Conservation (phyloP, 164 flowering plant genomes). For the Umbellularia californica region DNA sequence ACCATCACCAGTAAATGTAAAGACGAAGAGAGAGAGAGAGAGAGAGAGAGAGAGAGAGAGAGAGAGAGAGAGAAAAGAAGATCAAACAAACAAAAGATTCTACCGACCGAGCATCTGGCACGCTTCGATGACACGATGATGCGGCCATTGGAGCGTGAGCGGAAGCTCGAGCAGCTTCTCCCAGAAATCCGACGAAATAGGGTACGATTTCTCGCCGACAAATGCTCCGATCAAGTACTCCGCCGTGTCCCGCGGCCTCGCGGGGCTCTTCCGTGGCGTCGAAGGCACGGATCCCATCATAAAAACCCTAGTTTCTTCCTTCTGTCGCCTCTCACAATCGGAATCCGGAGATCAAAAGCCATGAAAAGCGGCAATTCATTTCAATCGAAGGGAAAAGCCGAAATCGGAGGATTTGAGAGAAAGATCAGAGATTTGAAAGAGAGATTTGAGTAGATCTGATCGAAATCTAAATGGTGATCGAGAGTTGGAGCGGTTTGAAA, state of each 20-base stretch:
- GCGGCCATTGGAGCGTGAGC: slow-evolving; percentile 63
- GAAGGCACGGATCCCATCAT: slow-evolving; percentile 85
- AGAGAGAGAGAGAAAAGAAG: neutral
- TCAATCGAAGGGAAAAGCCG: neutral
- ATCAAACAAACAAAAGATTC: neutral
- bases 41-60: too few relatives aligned
- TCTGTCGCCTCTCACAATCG: neutral
- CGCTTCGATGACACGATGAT: slow-evolving; percentile 55
- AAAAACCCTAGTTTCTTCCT: neutral
- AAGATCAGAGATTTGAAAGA: too few relatives aligned
- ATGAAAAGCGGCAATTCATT: slow-evolving; percentile 1
- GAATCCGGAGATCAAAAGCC: neutral
- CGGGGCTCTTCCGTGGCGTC: slow-evolving; percentile 49
- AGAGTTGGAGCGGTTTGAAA: too few relatives aligned
- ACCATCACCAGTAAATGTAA: neutral
- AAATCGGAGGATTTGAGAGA: neutral
- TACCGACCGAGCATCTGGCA: slow-evolving; percentile 66
- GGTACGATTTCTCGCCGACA: slow-evolving; percentile 75
- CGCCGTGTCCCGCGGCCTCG: slow-evolving; percentile 59
- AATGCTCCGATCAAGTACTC: slow-evolving; percentile 71
- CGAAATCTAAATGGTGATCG: too few relatives aligned
- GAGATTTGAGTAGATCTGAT: too few relatives aligned
- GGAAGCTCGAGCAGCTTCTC: slow-evolving; percentile 84
- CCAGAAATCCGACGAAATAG: slow-evolving; percentile 83
- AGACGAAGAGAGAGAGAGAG: neutral